Base-by-base conservation (phyloP, 2,329 filamentous ascomycete genomes). In the Diaporthe citrichinensis region DNA sequence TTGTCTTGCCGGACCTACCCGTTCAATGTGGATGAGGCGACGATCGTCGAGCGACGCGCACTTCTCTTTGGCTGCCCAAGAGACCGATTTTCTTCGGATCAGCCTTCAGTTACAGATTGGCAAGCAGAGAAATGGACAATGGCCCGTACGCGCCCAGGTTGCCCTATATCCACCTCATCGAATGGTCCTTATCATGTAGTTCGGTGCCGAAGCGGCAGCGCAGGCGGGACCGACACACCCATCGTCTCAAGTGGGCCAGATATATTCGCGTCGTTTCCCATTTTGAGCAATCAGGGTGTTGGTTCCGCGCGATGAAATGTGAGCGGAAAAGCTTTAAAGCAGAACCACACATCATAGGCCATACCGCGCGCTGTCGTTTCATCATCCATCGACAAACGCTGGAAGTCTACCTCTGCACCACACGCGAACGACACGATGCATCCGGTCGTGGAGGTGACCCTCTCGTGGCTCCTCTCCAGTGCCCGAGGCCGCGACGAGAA, bases 401-500 rank as follows among this genome's bases (percentile, higher is more conserved):
- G 46, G 4, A 20, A 28, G 3, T 28, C 14, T 14, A 41, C 6
- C 28, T 31, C 5, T 53, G 39, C 15, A 28, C 17, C 72, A 23
- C 20, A 41, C 55, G 5, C 7, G 15, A 7, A 51, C 51, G 44
- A 51, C 20, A 59, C 25, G n/a, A 76, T 74, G 72, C 53, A 51
- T 4, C 59, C 68, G 41, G 14, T 82, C 36, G 39, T 86, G 59
- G 85, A 87, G 77, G 78, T 82, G 10, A 76, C 79, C 1, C 78
- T 84, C 34, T 81, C 84, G n/a, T 86, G 84, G 83, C 79, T 86
- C n/a, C 83, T 87, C 74, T 80, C 80, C 74, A 83, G 80, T 75
- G 80, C 80, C 74, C 85, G 80, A 69, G 84, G 82, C 51, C 83
- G 80, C 46, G 85, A 87, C 71, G 82, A 78, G 51, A 85, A 84